phyloP scores from a whole-genome alignment of 129 eudicot genomes.

The Deinandra increscens region DNA sequence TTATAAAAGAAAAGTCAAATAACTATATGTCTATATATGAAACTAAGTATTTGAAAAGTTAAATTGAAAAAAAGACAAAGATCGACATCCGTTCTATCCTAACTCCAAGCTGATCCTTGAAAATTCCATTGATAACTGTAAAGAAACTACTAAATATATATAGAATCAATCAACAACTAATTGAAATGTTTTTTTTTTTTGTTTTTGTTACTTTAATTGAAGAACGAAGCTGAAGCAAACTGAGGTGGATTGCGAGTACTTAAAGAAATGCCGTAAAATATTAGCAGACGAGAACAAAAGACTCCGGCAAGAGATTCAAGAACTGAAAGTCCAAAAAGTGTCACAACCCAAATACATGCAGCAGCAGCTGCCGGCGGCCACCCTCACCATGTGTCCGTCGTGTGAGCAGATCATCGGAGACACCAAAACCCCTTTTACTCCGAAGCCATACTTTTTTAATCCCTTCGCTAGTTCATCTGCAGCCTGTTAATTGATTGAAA shows the following conservation, averaged over 20 bases:
- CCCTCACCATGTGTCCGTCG: conserved; percentile 83
- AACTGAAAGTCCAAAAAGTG: conserved; percentile 51
- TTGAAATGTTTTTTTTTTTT: too few relatives aligned
- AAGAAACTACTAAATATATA: not conserved
- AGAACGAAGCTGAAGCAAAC: conserved; percentile 93
- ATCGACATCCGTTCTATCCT: too few relatives aligned
- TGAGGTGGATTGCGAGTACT: conserved; percentile 83
- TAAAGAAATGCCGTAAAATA: conserved; percentile 73
- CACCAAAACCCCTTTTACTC: conserved; percentile 27
- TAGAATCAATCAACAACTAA: not conserved
- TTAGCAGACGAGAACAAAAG: conserved; percentile 72
- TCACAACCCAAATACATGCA: conserved; percentile 70
- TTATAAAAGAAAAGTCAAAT: too few relatives aligned
- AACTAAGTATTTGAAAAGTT: too few relatives aligned
- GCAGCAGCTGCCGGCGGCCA: conserved; percentile 69
- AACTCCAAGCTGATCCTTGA: too few relatives aligned
- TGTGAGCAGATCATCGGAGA: conserved; percentile 56
- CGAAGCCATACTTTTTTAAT: conserved; percentile 24
- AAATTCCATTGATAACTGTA: not conserved
- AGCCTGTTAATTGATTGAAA: conserved; percentile 25
- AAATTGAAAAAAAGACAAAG: too few relatives aligned
- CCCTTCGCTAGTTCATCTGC: conserved; percentile 31
- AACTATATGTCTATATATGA: too few relatives aligned
- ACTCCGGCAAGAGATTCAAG: conserved; percentile 69
- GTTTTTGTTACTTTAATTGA: not conserved